These are phyloP conservation scores for Tilletiopsis washingtonensis DNA, from an alignment of 1,284 basidiomycete species.

Conservation along the genomic window DNA sequence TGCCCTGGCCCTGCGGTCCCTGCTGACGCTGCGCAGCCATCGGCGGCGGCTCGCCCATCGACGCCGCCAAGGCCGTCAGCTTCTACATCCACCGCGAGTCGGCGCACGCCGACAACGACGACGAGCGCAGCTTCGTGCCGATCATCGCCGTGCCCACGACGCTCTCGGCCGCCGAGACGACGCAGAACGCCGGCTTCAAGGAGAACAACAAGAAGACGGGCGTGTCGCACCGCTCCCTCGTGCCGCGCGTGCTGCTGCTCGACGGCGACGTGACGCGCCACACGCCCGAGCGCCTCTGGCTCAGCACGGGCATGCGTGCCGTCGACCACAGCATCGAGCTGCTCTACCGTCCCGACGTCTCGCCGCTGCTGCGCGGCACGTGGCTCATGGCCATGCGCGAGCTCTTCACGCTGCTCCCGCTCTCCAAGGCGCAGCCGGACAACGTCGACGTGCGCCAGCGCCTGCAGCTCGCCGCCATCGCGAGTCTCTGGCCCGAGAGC, in stretches of 20 bases:
- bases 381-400: conserved; percentile 53
- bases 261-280: conserved; percentile 66
- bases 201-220: conserved; percentile 62
- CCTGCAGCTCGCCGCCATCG: conserved; percentile 68
- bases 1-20: neutral
- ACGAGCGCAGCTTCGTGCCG: conserved; percentile 51
- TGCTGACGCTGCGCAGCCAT: too few relatives aligned
- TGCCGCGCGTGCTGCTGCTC: conserved; percentile 57
- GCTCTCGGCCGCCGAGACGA: conserved; percentile 64
- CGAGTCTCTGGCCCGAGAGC: conserved; percentile 61
- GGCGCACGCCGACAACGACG: conserved; percentile 45
- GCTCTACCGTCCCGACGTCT: conserved; percentile 59
- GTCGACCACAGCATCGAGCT: conserved; percentile 71
- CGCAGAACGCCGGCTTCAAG: conserved; percentile 64
- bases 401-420: conserved; percentile 65
- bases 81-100: conserved; percentile 17
- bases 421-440: conserved; percentile 57
- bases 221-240: conserved; percentile 50
- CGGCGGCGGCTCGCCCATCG: conserved; percentile 71
- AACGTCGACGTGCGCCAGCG: conserved; percentile 60
- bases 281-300: conserved; percentile 69
- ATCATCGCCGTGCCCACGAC: conserved; percentile 69
- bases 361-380: conserved; percentile 53
- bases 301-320: conserved; percentile 57
- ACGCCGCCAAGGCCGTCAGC: conserved; percentile 53